These are phyloP conservation scores for Wickerhamiella kurtzmanii DNA, from an alignment of 805 yeast genomes.

Conservation along the genomic window DNA sequence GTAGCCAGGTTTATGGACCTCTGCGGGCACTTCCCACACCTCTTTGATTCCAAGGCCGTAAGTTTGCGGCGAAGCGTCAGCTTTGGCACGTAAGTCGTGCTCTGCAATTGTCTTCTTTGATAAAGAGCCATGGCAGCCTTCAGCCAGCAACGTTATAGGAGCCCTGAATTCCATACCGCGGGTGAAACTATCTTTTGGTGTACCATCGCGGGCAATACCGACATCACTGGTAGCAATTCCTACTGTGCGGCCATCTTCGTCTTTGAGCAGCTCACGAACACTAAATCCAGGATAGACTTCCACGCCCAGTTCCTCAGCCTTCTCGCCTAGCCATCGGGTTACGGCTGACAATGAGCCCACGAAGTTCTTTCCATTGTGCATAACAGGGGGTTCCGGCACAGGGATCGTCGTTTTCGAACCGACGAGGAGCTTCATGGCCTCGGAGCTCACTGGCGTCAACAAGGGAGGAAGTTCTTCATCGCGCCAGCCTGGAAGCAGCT, in stretches of 20 bases:
- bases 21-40: slow-evolving; percentile 88
- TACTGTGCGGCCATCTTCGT: slow-evolving; percentile 42
- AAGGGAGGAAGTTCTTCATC: slow-evolving; percentile 32
- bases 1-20: slow-evolving; percentile 64
- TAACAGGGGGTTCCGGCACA: slow-evolving; percentile 87
- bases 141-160: slow-evolving; percentile 77
- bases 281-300: slow-evolving; percentile 87
- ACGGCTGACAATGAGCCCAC: slow-evolving; percentile 74
- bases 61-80: slow-evolving; percentile 51
- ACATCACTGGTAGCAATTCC: slow-evolving; percentile 93
- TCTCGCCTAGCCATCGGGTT: slow-evolving; percentile 67
- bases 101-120: slow-evolving; percentile 62
- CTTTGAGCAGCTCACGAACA: slow-evolving; percentile 64
- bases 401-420: slow-evolving; percentile 49
- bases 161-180: slow-evolving; percentile 97
- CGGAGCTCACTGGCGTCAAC: slow-evolving; percentile 64
- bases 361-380: slow-evolving; percentile 72
- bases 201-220: slow-evolving; percentile 67
- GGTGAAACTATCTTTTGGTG: slow-evolving; percentile 73
- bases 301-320: slow-evolving; percentile 87
- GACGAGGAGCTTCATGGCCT: slow-evolving; percentile 51
- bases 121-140: slow-evolving; percentile 96
- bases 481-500: slow-evolving; percentile 57
- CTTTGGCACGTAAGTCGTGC: slow-evolving; percentile 50
- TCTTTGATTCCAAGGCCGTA: slow-evolving; percentile 95